phyloP scores from a whole-genome alignment of 2,329 filamentous ascomycete genomes.

The Fusarium scirpi region DNA sequence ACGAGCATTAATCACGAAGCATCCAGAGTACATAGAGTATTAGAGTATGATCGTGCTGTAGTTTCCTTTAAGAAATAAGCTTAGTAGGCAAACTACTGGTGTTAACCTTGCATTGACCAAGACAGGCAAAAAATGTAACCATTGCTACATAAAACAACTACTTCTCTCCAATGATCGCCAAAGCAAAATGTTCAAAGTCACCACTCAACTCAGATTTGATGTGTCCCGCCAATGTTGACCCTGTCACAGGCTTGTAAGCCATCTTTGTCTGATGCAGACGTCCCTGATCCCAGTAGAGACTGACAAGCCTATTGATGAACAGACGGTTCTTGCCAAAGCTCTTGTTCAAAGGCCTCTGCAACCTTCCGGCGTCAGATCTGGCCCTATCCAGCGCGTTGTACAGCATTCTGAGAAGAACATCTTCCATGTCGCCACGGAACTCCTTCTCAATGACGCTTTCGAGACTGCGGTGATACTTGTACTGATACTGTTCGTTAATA shows the following conservation, averaged over 20 bases:
- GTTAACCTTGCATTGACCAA: no score
- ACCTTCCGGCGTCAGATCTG: slow-evolving; percentile 42
- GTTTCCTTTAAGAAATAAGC: no score
- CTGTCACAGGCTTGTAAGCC: slow-evolving; percentile 69
- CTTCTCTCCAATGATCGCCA: slow-evolving; percentile 49
- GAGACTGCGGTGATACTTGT: slow-evolving; percentile 51
- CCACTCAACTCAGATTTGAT: slow-evolving; percentile 47
- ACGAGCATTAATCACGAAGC: background rate
- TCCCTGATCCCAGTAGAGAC: slow-evolving; percentile 50
- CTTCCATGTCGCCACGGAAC: slow-evolving; percentile 52
- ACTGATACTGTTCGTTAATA: slow-evolving; percentile 47
- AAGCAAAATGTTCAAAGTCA: slow-evolving; percentile 47
- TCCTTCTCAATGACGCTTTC: slow-evolving; percentile 52
- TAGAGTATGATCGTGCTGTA: no score
- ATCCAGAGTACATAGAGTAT: rapidly evolving
- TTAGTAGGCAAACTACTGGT: no score
- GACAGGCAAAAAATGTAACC: no score
- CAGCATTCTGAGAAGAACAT: slow-evolving; percentile 51
- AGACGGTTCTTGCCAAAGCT: slow-evolving; percentile 47
- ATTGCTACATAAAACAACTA: background rate
- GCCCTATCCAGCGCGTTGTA: slow-evolving; percentile 42
- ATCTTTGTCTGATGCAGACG: slow-evolving; percentile 59
- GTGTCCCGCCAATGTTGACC: slow-evolving; percentile 58
- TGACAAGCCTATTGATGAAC: slow-evolving; percentile 50
- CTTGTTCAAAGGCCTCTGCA: slow-evolving; percentile 46